Evolutionary conservation across 345 rosid genomes (phyloP), one percentile per base, ranked within the genome.

Genomic region (Combretum micranthum): DNA sequence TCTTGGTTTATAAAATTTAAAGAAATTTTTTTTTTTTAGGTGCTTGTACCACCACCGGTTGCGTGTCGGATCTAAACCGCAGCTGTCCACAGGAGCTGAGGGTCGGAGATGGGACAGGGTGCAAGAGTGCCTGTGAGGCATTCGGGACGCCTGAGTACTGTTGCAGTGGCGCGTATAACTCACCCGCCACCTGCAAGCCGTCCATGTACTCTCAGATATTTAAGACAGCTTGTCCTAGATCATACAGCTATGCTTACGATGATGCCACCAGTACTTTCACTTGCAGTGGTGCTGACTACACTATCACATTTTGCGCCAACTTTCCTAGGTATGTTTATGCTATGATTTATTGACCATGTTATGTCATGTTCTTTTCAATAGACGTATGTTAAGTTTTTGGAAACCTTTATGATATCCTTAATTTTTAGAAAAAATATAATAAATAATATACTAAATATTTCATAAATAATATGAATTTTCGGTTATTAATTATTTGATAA

Each of bases 191-290:
- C 2, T 87, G 95, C 22, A 74, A 75, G 62, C 86, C 95, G 11
- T 79, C 88, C 1, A 57, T 66, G 43, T 87, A 82, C 70, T 80
- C 95, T 1, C 50, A 56, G 23, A 66, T 73, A 15, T 87, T 87
- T 77, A 87, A 87, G 77, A 60, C 73, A 12, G 86, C 86, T 0
- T 87, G 95, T 47, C 95, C 90, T 3, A 77, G 26, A 47, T 82
- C 95, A 0, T 87, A 87, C 44, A 87, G 95, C 79, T 87, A 84
- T 19, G 95, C 95, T 11, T 87, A 80, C 20, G 95, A 87, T 61
- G 95, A 87, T 19, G 78, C 83, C 44, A 59, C 77, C 0, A 87
- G 95, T 46, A 87, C 88, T 20, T 87, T 87, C 65, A 87, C 91
- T 2, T 82, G 91, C 53, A 59, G 69, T 4, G 77, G 74, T 12